Evolutionary conservation across 202 grass and related monocot species (phyloP).

Genomic region (Sporobolus alterniflorus): DNA sequence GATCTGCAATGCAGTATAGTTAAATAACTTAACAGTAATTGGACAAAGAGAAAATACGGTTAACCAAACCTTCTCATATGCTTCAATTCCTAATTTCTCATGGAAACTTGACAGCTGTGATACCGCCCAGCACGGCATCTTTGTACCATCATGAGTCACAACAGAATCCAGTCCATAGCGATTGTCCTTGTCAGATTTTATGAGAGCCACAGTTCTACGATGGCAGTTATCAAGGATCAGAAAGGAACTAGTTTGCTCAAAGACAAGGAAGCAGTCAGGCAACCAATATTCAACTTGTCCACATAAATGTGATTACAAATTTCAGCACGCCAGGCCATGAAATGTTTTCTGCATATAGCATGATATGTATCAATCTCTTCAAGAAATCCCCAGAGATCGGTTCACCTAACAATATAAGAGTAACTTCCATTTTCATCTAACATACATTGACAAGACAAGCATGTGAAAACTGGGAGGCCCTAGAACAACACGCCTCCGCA

Average conservation of each 20-base stretch:
- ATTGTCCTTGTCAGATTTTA: conserved; percentile 88
- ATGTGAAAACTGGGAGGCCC: neutral
- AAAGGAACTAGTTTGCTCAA: neutral
- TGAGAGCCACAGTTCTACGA: conserved; percentile 70
- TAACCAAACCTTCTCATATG: conserved; percentile 71
- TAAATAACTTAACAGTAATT: neutral
- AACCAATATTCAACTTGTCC: neutral
- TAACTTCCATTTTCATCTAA: conserved; percentile 1
- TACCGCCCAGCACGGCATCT: conserved; percentile 77
- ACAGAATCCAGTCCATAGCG: conserved; percentile 75
- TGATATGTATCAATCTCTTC: neutral
- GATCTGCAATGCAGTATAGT: conserved; percentile 8
- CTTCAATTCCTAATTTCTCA: conserved; percentile 67
- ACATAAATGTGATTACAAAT: neutral
- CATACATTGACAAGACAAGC: neutral
- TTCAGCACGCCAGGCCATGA: neutral
- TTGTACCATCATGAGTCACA: conserved; percentile 84
- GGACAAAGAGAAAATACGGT: neutral
- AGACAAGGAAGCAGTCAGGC: neutral
- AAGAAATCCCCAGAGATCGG: neutral
- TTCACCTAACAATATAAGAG: neutral
- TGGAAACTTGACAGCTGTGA: conserved; percentile 67
- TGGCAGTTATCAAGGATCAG: conserved; percentile 14
- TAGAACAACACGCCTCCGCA: neutral
- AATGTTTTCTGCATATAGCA: neutral